Conservation (phyloP, 345 rosid species). For the Lepidium africanum region DNA sequence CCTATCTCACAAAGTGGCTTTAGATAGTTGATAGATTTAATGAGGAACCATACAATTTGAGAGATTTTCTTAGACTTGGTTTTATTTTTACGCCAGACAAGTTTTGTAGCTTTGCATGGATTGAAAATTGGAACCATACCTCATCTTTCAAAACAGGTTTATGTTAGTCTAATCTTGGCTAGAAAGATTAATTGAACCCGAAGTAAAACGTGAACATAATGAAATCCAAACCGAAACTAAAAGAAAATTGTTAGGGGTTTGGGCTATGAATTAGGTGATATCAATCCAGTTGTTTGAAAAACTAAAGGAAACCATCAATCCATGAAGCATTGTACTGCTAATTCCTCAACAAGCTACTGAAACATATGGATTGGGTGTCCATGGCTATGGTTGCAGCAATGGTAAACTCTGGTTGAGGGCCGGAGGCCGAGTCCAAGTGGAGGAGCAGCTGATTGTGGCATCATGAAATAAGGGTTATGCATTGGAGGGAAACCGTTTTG, state of each 20-base stretch:
- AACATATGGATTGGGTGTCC: neutral
- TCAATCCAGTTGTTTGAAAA: too few relatives aligned
- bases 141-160: neutral
- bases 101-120: neutral
- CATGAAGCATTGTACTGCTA: neutral
- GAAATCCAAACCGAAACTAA: too few relatives aligned
- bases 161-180: neutral
- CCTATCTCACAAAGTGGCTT: neutral
- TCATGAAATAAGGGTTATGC: neutral
- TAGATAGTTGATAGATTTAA: constrained; percentile 23
- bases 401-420: neutral
- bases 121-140: constrained; percentile 1
- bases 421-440: neutral
- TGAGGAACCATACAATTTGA: constrained; percentile 7
- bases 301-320: too few relatives aligned
- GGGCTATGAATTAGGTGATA: too few relatives aligned
- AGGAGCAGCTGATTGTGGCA: neutral
- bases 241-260: too few relatives aligned
- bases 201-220: neutral
- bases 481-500: neutral
- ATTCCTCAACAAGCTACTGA: neutral
- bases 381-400: neutral
- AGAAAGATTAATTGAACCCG: neutral
- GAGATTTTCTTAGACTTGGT: constrained; percentile 10
- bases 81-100: neutral